A percentile compares a stretch with the other conserved stretches of the same genome.
phyloP scores from a whole-genome alignment of 2,329 filamentous ascomycete genomes.

The Magnaporthiopsis incrustans region DNA sequence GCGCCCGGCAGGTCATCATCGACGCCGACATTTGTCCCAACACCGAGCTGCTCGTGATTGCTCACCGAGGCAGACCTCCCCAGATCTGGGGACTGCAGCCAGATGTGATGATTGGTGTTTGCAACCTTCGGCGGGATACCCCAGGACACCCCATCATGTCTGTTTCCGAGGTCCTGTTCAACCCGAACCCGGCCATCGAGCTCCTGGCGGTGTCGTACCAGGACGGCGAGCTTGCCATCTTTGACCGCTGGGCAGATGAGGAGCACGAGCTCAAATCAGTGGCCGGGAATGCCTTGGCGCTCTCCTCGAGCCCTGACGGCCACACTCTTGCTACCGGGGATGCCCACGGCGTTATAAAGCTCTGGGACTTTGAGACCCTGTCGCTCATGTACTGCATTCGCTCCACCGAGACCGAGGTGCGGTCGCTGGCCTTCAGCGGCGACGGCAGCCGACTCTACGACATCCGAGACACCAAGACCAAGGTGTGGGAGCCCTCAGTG shows the following conservation, averaged over 20 bases:
- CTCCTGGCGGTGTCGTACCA: constrained; percentile 1
- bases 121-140: background rate
- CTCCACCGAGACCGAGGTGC: constrained; percentile 1
- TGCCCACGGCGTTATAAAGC: constrained; percentile 3
- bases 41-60: background rate
- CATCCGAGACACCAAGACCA: constrained; percentile 1
- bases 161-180: constrained; percentile 2
- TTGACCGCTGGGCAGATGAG: background rate
- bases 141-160: background rate
- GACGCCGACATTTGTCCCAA: constrained; percentile 1
- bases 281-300: background rate
- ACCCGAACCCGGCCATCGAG: constrained; percentile 7
- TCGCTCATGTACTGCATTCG: constrained; percentile 5
- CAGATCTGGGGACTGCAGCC: background rate
- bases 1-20: background rate
- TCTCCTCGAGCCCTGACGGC: constrained; percentile 4
- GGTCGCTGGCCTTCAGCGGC: background rate
- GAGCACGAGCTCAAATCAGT: background rate
- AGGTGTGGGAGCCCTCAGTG: constrained; percentile 7
- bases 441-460: constrained; percentile 5
- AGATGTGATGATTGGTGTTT: background rate
- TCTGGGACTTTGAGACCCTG: constrained; percentile 9
- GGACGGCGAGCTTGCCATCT: constrained; percentile 1
- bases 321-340: constrained; percentile 6
- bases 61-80: background rate